Evolutionary conservation across 2,329 filamentous ascomycete species (phyloP).

Genomic region (Talaromyces marneffei): DNA sequence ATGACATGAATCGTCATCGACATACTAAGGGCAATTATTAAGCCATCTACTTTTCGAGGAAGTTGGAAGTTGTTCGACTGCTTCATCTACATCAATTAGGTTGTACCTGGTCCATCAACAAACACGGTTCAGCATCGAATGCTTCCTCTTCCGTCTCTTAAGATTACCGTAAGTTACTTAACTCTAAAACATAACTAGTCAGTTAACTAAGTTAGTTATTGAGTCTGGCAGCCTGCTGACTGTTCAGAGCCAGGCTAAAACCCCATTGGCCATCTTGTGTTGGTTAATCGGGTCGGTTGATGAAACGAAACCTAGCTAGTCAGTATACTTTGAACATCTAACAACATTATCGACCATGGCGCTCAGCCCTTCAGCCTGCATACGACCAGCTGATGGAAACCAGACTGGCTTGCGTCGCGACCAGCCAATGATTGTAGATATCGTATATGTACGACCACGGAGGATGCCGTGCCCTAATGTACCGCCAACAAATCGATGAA

Average conservation of each 20-base stretch:
- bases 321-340: neutral
- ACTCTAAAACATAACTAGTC: neutral
- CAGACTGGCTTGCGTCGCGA: neutral
- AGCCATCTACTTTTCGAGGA: neutral
- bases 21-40: neutral
- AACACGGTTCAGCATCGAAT: neutral
- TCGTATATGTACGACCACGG: neutral
- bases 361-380: constrained; percentile 1
- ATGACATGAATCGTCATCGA: neutral
- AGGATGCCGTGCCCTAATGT: neutral
- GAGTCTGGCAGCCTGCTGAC: neutral
- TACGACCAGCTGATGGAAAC: neutral
- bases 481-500: neutral
- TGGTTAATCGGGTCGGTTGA: neutral
- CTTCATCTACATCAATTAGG: neutral
- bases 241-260: neutral
- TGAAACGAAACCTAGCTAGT: neutral
- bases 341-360: neutral
- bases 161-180: neutral
- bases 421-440: neutral
- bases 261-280: neutral
- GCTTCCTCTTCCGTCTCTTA: neutral
- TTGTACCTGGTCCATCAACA: neutral
- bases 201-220: no score
- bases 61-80: neutral